phyloP scores from a whole-genome alignment of 495 filamentous ascomycete species.

The Cercophora newfieldiana region DNA sequence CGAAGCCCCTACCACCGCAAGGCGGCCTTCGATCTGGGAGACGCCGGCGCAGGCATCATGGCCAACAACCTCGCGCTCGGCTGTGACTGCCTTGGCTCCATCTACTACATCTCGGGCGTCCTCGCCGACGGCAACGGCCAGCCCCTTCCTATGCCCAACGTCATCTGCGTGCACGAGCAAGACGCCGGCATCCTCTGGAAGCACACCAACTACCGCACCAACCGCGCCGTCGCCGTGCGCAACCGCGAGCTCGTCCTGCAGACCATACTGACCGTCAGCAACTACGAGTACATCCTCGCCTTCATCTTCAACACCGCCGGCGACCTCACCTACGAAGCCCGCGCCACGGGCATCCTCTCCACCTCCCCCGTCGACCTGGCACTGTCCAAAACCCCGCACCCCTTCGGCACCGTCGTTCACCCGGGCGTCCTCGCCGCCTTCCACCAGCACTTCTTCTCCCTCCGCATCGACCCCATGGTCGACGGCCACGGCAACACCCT shows the following conservation, averaged over 20 bases:
- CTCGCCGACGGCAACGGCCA: constrained; percentile 57
- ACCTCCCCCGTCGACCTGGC: constrained; percentile 72
- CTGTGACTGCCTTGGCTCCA: constrained; percentile 69
- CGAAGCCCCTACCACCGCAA: constrained; percentile 69
- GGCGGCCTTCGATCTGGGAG: constrained; percentile 72
- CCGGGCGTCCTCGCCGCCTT: constrained; percentile 69
- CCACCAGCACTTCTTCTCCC: constrained; percentile 87
- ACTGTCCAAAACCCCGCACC: constrained; percentile 50
- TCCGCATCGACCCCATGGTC: constrained; percentile 78
- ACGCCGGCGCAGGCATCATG: constrained; percentile 67
- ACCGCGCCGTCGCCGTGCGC: constrained; percentile 61
- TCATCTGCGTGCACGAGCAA: constrained; percentile 72
- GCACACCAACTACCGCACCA: constrained; percentile 74
- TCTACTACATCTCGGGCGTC: constrained; percentile 67
- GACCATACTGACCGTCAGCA: constrained; percentile 72
- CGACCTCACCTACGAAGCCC: constrained; percentile 71
- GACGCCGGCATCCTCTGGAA: constrained; percentile 74
- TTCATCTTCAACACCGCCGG: constrained; percentile 83
- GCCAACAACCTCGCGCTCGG: constrained; percentile 69
- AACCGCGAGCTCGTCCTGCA: constrained; percentile 71
- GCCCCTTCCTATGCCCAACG: constrained; percentile 60
- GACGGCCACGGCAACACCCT: constrained; percentile 59
- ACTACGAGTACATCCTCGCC: constrained; percentile 79
- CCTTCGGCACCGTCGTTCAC: constrained; percentile 76
- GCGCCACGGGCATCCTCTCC: constrained; percentile 79